Conservation (phyloP, 2,329 filamentous ascomycete species). For the Samsoniella hepiali region DNA sequence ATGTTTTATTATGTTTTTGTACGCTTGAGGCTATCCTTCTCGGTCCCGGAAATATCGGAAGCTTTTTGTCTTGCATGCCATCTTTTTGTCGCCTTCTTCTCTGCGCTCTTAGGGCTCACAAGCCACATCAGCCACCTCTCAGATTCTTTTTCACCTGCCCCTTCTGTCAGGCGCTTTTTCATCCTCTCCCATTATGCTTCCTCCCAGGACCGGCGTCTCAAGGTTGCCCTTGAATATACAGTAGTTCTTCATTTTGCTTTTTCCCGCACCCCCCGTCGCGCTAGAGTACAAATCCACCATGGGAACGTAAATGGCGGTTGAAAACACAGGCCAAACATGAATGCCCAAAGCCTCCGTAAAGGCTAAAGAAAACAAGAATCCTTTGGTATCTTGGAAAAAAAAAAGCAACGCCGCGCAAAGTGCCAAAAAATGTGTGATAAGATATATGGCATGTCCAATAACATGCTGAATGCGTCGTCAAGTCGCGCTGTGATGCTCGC, state of each 20-base stretch:
- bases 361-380: conserved; percentile 17
- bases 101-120: not conserved
- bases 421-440: conserved; percentile 12
- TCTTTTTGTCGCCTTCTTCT: not conserved
- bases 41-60: conserved; percentile 4
- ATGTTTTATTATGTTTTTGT: conserved; percentile 16
- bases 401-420: conserved; percentile 17
- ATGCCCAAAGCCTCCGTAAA: conserved; percentile 13
- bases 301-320: conserved; percentile 14
- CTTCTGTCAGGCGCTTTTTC: not conserved
- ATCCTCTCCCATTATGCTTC: conserved; percentile 9
- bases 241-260: conserved; percentile 12
- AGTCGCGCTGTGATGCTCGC: not conserved
- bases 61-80: conserved; percentile 1
- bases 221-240: conserved; percentile 10
- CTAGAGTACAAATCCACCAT: conserved; percentile 19
- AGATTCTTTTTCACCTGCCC: conserved; percentile 7
- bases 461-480: not conserved
- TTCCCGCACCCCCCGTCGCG: not conserved
- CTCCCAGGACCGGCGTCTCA: conserved; percentile 10
- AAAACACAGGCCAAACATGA: conserved; percentile 15
- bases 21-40: conserved; percentile 15
- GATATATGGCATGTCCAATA: not conserved
- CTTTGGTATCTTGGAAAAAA: conserved; percentile 17
- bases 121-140: not conserved